Conservation (phyloP, 768 basidiomycete species). For the Tylopilus felleus region DNA sequence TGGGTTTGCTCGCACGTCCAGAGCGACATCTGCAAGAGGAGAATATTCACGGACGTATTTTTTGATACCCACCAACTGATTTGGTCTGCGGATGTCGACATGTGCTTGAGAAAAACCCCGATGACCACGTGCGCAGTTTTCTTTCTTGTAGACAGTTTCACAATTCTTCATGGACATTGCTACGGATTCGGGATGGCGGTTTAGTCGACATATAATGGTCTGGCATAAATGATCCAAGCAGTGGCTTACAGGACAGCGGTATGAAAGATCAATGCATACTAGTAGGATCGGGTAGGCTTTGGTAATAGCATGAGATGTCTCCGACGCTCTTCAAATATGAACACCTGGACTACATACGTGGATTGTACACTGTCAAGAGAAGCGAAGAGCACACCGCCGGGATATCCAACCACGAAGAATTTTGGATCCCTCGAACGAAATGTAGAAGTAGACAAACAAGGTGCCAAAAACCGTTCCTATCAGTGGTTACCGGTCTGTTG, state of each 20-base stretch:
- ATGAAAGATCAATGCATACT: background rate
- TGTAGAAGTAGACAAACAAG: background rate
- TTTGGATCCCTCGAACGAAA: background rate
- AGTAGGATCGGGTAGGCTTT: background rate
- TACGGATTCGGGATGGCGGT: too few relatives aligned
- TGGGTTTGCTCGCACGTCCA: background rate
- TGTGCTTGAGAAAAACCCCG: too few relatives aligned
- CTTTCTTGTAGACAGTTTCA: too few relatives aligned
- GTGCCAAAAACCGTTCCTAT: background rate
- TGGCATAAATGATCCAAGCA: too few relatives aligned
- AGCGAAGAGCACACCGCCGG: background rate
- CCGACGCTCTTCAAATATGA: background rate
- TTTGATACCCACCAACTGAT: too few relatives aligned
- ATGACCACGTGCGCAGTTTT: too few relatives aligned
- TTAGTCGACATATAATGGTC: too few relatives aligned
- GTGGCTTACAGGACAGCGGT: background rate
- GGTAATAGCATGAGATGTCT: background rate
- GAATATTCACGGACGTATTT: too few relatives aligned
- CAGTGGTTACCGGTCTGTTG: background rate
- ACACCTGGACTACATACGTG: background rate
- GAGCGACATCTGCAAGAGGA: background rate
- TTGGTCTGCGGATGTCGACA: too few relatives aligned
- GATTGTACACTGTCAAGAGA: background rate
- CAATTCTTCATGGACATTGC: too few relatives aligned
- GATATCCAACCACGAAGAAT: background rate